Evolutionary conservation across 2,329 filamentous ascomycete species (phyloP).

Genomic region (Metarhizium guizhouense): DNA sequence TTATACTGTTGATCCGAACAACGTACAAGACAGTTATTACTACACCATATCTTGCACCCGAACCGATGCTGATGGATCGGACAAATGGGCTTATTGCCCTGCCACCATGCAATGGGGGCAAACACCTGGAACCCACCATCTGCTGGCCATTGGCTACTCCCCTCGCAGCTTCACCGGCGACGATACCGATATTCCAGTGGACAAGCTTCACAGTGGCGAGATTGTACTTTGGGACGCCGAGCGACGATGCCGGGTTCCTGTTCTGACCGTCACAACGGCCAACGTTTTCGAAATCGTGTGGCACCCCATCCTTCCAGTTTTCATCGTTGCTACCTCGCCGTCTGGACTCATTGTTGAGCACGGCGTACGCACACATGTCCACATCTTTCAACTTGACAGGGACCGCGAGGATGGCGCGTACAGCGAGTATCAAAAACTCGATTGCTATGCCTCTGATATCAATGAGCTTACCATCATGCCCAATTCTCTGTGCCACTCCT

Average conservation of each 20-base stretch:
- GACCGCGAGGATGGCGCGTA: conserved; percentile 20
- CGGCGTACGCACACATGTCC: conserved; percentile 45
- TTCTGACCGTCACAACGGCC: conserved; percentile 42
- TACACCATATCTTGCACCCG: conserved; percentile 32
- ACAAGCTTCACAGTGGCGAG: conserved; percentile 49
- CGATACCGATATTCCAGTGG: conserved; percentile 49
- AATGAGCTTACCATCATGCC: conserved; percentile 54
- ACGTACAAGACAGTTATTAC: conserved; percentile 28
- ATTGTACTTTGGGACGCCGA: conserved; percentile 50
- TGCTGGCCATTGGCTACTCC: conserved; percentile 55
- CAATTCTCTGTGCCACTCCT: conserved; percentile 40
- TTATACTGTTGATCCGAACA: conserved; percentile 34
- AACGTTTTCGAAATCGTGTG: conserved; percentile 58
- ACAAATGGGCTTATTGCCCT: conserved; percentile 54
- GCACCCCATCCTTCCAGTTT: conserved; percentile 46
- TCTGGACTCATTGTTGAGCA: conserved; percentile 34
- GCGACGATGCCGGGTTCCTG: conserved; percentile 32
- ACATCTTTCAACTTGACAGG: conserved; percentile 36
- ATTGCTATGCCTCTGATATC: conserved; percentile 51
- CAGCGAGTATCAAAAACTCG: conserved; percentile 42
- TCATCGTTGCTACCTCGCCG: conserved; percentile 50
- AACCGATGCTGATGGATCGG: conserved; percentile 23
- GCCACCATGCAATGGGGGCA: conserved; percentile 55
- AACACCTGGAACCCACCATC: conserved; percentile 32
- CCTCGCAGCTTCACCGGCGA: conserved; percentile 44